These are phyloP conservation scores for Oryza punctata DNA, from an alignment of 176 grass and related monocot species.

Conservation along the genomic window DNA sequence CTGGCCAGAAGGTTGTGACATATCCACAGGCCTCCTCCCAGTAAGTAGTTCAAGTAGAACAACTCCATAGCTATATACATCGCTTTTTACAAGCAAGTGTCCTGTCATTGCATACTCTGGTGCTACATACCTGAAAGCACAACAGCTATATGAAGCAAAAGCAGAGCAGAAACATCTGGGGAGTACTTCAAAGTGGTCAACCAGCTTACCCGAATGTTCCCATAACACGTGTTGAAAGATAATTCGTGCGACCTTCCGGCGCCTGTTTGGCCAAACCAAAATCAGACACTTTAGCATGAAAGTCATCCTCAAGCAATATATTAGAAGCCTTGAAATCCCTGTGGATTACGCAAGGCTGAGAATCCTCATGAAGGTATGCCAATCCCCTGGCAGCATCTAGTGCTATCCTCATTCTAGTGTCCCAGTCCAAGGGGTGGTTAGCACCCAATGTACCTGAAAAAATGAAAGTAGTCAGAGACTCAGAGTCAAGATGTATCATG, in stretches of 20 bases:
- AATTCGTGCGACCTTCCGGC: constrained; percentile 85
- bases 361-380: constrained; percentile 96
- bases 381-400: constrained; percentile 98
- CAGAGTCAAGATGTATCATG: constrained; percentile 11
- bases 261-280: constrained; percentile 98
- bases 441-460: constrained; percentile 72
- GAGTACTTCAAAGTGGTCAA: constrained; percentile 2
- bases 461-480: constrained; percentile 32
- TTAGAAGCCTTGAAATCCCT: constrained; percentile 99
- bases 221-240: constrained; percentile 99
- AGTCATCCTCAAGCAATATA: constrained; percentile 96
- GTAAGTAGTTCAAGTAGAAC: constrained; percentile 96
- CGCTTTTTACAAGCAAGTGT: constrained; percentile 97
- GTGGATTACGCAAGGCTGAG: constrained; percentile 98
- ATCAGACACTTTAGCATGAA: constrained; percentile 98
- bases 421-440: constrained; percentile 94
- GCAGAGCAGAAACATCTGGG: constrained; percentile 22
- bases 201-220: constrained; percentile 93
- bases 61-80: constrained; percentile 99
- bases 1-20: constrained; percentile 93
- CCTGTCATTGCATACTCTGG: constrained; percentile 99
- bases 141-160: constrained; percentile 33
- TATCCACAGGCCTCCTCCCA: constrained; percentile 89
- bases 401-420: constrained; percentile 93
- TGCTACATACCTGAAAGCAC: constrained; percentile 83